Evolutionary conservation across 306 rosid genomes (phyloP).

Genomic region (Ochetophila trinervis): DNA sequence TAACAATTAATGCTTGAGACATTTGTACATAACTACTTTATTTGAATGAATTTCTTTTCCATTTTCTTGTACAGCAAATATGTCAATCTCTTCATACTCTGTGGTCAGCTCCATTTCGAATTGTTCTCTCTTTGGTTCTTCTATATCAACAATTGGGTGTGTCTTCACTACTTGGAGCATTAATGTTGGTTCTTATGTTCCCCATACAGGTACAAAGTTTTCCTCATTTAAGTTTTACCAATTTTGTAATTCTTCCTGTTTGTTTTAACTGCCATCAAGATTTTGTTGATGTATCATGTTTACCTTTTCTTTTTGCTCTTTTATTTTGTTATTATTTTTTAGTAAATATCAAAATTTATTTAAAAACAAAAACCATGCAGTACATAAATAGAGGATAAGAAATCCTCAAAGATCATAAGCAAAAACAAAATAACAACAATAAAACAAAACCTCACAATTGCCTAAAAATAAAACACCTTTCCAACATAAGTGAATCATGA

Average conservation of each 20-base stretch:
- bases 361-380: no score
- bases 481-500: no score
- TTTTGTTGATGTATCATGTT: background rate
- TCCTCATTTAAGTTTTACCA: background rate
- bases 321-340: background rate
- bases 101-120: conserved; percentile 58
- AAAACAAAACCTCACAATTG: no score
- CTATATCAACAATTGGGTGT: conserved; percentile 46
- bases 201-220: conserved; percentile 42
- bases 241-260: background rate
- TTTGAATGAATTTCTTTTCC: background rate
- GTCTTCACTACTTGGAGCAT: conserved; percentile 47
- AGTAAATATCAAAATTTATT: no score
- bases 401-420: no score
- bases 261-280: background rate
- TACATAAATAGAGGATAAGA: no score
- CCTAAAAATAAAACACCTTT: no score
- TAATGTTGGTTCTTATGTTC: conserved; percentile 44
- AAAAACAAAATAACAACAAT: no score
- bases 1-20: background rate
- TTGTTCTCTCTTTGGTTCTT: conserved; percentile 38
- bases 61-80: conserved; percentile 34
- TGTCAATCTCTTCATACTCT: conserved; percentile 49
- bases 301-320: no score
- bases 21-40: background rate